Percentiles rank a stretch among this genome's conserved stretches.
Evolutionary conservation across 2,329 filamentous ascomycete genomes (phyloP).

Genomic region (Trichophyton rubrum): DNA sequence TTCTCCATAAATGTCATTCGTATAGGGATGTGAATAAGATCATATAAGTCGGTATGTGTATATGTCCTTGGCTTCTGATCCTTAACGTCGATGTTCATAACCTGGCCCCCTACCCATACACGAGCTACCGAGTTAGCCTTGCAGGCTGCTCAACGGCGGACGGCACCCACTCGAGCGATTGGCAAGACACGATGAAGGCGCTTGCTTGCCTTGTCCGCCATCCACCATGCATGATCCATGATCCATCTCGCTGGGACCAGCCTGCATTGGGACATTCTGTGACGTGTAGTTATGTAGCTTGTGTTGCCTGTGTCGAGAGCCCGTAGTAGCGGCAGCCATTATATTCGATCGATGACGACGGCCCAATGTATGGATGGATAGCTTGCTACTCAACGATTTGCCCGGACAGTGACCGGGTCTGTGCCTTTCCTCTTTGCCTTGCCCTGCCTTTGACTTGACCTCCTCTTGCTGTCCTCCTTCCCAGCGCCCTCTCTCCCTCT

Average conservation of each 20-base stretch:
- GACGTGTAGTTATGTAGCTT: not conserved
- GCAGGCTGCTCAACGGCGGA: too few relatives aligned
- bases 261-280: not conserved
- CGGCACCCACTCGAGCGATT: not conserved
- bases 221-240: constrained; percentile 2
- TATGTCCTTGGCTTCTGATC: too few relatives aligned
- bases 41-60: too few relatives aligned
- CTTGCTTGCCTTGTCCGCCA: not conserved
- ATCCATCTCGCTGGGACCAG: constrained; percentile 3
- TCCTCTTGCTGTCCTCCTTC: not conserved
- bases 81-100: too few relatives aligned
- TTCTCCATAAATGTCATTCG: too few relatives aligned
- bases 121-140: too few relatives aligned
- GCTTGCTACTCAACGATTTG: not conserved
- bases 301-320: not conserved
- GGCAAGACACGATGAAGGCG: not conserved
- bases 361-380: not conserved
- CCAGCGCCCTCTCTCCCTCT: not conserved
- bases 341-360: too few relatives aligned
- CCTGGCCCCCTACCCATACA: not conserved
- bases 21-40: too few relatives aligned
- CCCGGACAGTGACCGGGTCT: not conserved
- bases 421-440: not conserved
- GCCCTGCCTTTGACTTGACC: not conserved
- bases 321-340: not conserved